phyloP scores from a whole-genome alignment of 2,329 filamentous ascomycete genomes.

The Fusarium sp. region DNA sequence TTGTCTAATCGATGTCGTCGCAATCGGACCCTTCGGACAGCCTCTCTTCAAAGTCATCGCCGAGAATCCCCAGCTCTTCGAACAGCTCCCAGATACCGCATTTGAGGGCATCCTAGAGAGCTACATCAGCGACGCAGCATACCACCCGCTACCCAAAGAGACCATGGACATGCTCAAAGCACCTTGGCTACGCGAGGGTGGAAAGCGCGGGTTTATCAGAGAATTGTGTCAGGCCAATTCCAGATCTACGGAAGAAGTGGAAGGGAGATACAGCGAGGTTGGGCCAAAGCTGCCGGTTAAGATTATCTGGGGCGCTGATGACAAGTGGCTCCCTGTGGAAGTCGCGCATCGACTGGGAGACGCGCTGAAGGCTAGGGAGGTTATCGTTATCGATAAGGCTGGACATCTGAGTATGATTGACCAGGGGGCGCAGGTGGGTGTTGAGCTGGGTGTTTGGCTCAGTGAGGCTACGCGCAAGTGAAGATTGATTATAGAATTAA shows the following conservation, averaged over 20 bases:
- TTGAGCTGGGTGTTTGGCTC: constrained; percentile 56
- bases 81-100: constrained; percentile 50
- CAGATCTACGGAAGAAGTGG: constrained; percentile 51
- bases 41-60: constrained; percentile 59
- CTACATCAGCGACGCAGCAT: constrained; percentile 57
- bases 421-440: constrained; percentile 55
- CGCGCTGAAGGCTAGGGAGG: constrained; percentile 51
- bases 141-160: constrained; percentile 48
- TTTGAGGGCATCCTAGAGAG: constrained; percentile 57
- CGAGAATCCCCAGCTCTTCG: constrained; percentile 53
- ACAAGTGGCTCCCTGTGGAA: constrained; percentile 59
- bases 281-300: constrained; percentile 55
- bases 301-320: constrained; percentile 60
- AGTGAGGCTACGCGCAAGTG: not conserved
- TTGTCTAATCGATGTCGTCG: constrained; percentile 59
- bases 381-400: constrained; percentile 54
- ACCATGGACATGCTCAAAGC: constrained; percentile 54
- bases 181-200: constrained; percentile 53
- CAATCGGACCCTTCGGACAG: constrained; percentile 58
- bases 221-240: constrained; percentile 54
- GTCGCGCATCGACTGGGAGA: constrained; percentile 49
- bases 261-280: constrained; percentile 54
- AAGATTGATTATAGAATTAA: too few relatives aligned
- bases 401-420: constrained; percentile 62
- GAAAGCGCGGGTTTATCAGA: constrained; percentile 55